Percentiles rank a stretch among this genome's conserved stretches.
These are phyloP conservation scores for Globisporangium lucens DNA, from an alignment of 352 stramenopile species.

Conservation along the genomic window DNA sequence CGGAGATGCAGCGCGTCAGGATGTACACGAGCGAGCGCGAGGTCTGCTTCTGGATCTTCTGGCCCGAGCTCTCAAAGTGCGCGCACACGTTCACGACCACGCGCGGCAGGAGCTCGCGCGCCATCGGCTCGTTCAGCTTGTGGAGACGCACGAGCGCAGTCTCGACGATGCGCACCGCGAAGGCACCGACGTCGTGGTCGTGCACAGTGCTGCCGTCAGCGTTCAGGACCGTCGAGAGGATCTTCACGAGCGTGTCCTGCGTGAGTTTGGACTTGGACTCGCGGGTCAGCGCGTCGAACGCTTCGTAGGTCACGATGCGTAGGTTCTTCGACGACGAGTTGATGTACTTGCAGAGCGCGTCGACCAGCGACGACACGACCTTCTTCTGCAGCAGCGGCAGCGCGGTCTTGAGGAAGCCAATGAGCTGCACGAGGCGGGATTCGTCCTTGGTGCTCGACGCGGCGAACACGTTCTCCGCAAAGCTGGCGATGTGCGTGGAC, in stretches of 20 bases:
- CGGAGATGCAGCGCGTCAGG: constrained; percentile 55
- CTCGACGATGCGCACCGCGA: constrained; percentile 65
- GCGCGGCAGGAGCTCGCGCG: constrained; percentile 66
- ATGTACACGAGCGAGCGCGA: constrained; percentile 61
- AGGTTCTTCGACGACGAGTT: constrained; percentile 75
- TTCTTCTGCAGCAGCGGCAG: constrained; percentile 79
- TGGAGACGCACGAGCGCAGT: constrained; percentile 64
- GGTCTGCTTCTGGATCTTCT: constrained; percentile 60
- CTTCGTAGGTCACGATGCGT: constrained; percentile 74
- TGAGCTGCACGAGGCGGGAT: constrained; percentile 66
- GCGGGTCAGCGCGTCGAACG: constrained; percentile 57
- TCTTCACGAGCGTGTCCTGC: constrained; percentile 60
- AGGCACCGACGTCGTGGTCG: constrained; percentile 55
- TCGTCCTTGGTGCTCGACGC: constrained; percentile 67
- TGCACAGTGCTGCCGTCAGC: constrained; percentile 59
- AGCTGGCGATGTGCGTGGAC: constrained; percentile 86
- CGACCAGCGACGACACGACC: constrained; percentile 73
- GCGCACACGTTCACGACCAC: constrained; percentile 71
- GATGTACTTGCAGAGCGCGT: constrained; percentile 69
- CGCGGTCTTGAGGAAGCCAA: constrained; percentile 76
- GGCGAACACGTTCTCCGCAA: constrained; percentile 79
- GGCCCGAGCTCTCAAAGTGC: constrained; percentile 63
- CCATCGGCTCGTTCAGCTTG: constrained; percentile 47
- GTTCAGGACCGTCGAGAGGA: constrained; percentile 60
- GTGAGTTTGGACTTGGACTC: constrained; percentile 55